Evolutionary conservation across 2,329 filamentous ascomycete species (phyloP).

Genomic region (Ceratocystis destructans): DNA sequence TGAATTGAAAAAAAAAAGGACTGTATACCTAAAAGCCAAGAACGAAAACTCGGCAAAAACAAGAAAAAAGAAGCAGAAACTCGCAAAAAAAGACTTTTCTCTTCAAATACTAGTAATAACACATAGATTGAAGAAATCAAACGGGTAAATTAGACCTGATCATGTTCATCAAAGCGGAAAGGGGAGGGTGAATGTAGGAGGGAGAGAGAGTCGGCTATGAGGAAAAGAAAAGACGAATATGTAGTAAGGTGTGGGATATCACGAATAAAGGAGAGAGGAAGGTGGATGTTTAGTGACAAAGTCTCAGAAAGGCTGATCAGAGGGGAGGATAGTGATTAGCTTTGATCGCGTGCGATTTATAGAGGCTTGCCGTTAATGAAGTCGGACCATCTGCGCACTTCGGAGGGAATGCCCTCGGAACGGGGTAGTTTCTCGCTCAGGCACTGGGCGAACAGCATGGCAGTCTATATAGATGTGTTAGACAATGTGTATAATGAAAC

Average conservation of each 20-base stretch:
- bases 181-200: neutral
- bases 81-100: conserved; percentile 4
- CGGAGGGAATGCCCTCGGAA: conserved; percentile 71
- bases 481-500: conserved; percentile 19
- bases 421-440: conserved; percentile 94
- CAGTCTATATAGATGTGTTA: conserved; percentile 51
- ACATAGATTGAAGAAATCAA: conserved; percentile 7
- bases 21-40: neutral
- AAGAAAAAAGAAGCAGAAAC: no score
- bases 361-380: conserved; percentile 80
- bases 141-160: neutral
- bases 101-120: conserved; percentile 3
- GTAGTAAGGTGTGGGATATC: conserved; percentile 11
- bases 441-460: conserved; percentile 87
- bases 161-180: conserved; percentile 1
- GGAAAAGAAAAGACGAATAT: conserved; percentile 9
- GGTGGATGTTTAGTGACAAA: neutral
- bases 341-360: conserved; percentile 34
- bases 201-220: neutral
- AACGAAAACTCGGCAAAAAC: neutral
- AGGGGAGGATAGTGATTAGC: neutral
- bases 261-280: conserved; percentile 4
- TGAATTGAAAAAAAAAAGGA: neutral
- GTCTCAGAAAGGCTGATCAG: neutral
- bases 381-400: conserved; percentile 89